A percentile compares a stretch with the other conserved stretches of the same genome.
These are phyloP conservation scores for Thielaviopsis musarum DNA, from an alignment of 2,329 filamentous ascomycete species.

Conservation along the genomic window DNA sequence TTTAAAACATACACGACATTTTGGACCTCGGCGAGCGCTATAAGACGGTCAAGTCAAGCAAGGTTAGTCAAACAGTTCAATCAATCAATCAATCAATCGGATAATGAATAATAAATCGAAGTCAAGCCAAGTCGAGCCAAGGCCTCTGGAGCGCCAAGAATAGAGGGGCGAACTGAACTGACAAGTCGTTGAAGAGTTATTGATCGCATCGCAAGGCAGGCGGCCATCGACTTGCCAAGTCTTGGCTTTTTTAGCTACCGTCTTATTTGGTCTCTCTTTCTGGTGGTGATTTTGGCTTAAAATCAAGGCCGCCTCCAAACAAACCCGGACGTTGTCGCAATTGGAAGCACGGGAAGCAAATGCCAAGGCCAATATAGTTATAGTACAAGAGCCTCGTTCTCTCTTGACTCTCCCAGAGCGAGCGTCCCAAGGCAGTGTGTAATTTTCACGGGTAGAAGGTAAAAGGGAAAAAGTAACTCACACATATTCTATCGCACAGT, in stretches of 20 bases:
- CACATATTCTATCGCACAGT: constrained; percentile 10
- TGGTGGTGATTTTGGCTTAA: no score
- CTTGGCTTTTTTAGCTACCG: not conserved
- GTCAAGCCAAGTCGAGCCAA: not conserved
- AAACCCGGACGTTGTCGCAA: no score
- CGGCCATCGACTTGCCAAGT: not conserved
- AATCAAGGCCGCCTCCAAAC: no score
- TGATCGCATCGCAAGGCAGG: no score
- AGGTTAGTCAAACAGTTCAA: not conserved
- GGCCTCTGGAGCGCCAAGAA: no score
- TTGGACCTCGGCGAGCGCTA: constrained; percentile 32
- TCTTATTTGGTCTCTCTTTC: no score
- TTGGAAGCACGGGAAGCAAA: not conserved
- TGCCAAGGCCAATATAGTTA: not conserved
- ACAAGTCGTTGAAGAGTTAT: no score
- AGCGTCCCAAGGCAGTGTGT: not conserved
- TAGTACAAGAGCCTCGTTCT: not conserved
- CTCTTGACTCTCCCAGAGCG: not conserved
- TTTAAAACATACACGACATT: constrained; percentile 31
- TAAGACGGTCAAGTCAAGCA: constrained; percentile 16
- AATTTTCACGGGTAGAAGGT: not conserved
- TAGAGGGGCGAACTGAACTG: no score
- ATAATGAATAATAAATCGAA: not conserved
- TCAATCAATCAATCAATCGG: not conserved
- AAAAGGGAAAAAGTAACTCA: not conserved